Conservation (phyloP, 192 early-diverging fungal species). For the Mortierella claussenii region DNA sequence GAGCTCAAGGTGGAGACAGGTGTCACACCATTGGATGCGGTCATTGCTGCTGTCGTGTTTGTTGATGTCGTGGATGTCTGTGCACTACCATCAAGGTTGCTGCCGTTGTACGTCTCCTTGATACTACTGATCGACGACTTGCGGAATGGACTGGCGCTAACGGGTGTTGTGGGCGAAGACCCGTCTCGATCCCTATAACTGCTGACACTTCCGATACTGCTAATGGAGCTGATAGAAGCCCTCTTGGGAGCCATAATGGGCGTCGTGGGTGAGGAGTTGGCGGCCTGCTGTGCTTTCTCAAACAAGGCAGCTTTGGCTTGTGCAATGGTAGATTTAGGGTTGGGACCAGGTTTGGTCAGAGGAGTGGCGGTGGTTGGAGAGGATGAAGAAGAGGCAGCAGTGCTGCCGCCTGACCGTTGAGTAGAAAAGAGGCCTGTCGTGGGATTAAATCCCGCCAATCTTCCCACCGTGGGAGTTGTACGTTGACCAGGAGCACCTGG, state of each 20-base stretch:
- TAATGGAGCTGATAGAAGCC: slow-evolving; percentile 13
- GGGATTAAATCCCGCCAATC: slow-evolving; percentile 16
- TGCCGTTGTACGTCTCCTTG: neutral
- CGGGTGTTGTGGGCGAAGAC: slow-evolving; percentile 21
- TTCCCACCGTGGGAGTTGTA: slow-evolving; percentile 7
- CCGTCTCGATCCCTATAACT: neutral
- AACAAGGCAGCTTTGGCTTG: slow-evolving; percentile 30
- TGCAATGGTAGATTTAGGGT: slow-evolving; percentile 14
- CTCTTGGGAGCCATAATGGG: slow-evolving; percentile 1
- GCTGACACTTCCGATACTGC: slow-evolving; percentile 3
- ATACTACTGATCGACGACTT: slow-evolving; percentile 12
- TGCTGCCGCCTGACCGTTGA: slow-evolving; percentile 2
- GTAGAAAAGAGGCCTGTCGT: slow-evolving; percentile 5
- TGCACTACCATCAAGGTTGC: too few relatives aligned
- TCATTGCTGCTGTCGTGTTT: too few relatives aligned
- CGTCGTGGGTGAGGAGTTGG: slow-evolving; percentile 10
- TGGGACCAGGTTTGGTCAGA: neutral
- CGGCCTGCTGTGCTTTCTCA: slow-evolving; percentile 5
- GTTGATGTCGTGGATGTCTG: too few relatives aligned
- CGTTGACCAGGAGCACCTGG: neutral
- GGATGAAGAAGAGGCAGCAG: too few relatives aligned
- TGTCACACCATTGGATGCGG: too few relatives aligned
- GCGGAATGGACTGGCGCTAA: slow-evolving; percentile 21
- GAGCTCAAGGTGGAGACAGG: too few relatives aligned
- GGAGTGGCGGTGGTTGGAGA: too few relatives aligned